Percentiles rank a stretch among this genome's conserved stretches.
phyloP scores from a whole-genome alignment of 1,139 yeast genomes.

The Debaryomyces singareniensis region DNA sequence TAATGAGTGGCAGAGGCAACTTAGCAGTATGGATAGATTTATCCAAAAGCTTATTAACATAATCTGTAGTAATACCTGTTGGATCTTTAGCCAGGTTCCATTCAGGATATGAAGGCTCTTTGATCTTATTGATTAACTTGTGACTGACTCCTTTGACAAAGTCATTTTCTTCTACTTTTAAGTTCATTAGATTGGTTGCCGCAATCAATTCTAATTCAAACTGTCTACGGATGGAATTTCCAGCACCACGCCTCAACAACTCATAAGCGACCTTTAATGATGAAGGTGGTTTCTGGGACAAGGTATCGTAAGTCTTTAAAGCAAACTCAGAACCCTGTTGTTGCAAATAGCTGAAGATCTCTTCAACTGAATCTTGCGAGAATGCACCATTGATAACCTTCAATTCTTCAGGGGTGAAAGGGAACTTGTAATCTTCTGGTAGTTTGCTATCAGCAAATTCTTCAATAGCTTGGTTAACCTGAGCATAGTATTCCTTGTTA shows the following conservation, averaged over 20 bases:
- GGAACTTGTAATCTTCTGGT: slow-evolving; percentile 60
- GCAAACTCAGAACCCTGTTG: slow-evolving; percentile 65
- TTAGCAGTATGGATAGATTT: slow-evolving; percentile 23
- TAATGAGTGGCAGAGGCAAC: slow-evolving; percentile 33
- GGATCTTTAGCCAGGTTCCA: slow-evolving; percentile 33
- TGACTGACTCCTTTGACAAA: slow-evolving; percentile 75
- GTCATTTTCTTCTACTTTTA: slow-evolving; percentile 49
- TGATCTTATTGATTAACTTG: slow-evolving; percentile 60
- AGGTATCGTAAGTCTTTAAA: slow-evolving; percentile 45
- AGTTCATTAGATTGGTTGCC: slow-evolving; percentile 68
- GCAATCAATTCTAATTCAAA: slow-evolving; percentile 68
- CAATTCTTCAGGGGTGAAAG: slow-evolving; percentile 51
- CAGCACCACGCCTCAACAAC: slow-evolving; percentile 57
- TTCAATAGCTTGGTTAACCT: slow-evolving; percentile 67
- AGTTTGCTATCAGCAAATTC: slow-evolving; percentile 66
- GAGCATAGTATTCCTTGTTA: slow-evolving; percentile 41
- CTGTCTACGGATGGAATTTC: slow-evolving; percentile 57
- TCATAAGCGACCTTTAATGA: slow-evolving; percentile 71
- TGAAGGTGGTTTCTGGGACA: slow-evolving; percentile 64
- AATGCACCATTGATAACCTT: slow-evolving; percentile 66
- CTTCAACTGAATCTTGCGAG: slow-evolving; percentile 50
- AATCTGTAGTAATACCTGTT: slow-evolving; percentile 15
- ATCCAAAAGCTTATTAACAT: slow-evolving; percentile 15
- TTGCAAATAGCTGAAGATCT: slow-evolving; percentile 51
- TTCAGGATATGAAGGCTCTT: slow-evolving; percentile 42